Conservation (phyloP, 2,329 filamentous ascomycete genomes). For the Claviceps sp. region DNA sequence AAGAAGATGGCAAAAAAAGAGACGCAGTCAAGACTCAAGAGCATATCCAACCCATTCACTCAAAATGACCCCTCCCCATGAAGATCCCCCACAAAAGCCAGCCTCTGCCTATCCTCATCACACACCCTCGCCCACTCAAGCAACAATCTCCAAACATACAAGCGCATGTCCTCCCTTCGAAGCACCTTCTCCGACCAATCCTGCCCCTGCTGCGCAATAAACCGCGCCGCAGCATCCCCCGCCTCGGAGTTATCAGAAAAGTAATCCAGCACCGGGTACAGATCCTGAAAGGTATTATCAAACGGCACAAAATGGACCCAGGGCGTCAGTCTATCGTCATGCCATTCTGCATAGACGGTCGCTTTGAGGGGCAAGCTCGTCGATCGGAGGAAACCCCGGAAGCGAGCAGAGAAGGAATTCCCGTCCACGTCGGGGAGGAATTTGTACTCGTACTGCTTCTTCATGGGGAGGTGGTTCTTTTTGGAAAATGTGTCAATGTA, state of each 20-base stretch:
- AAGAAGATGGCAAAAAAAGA: neutral
- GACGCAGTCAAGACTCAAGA: neutral
- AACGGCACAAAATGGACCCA: constrained; percentile 65
- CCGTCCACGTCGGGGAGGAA: constrained; percentile 60
- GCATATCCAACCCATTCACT: neutral
- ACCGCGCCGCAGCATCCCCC: constrained; percentile 42
- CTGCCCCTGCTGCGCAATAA: constrained; percentile 46
- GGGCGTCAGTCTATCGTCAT: constrained; percentile 52
- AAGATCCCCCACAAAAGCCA: constrained; percentile 33
- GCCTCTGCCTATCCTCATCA: constrained; percentile 28
- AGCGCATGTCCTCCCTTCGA: constrained; percentile 49
- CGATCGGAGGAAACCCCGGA: constrained; percentile 47
- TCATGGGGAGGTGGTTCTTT: constrained; percentile 25
- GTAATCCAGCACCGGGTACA: constrained; percentile 53
- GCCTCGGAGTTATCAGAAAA: constrained; percentile 38
- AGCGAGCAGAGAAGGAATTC: constrained; percentile 51
- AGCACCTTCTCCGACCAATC: constrained; percentile 49
- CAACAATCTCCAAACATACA: constrained; percentile 50
- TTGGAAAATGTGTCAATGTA: constrained; percentile 22
- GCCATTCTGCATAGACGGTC: constrained; percentile 64
- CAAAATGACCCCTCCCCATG: neutral
- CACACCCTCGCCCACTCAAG: constrained; percentile 43
- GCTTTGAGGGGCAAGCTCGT: constrained; percentile 56
- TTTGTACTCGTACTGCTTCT: constrained; percentile 42
- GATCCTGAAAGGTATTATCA: constrained; percentile 53